Evolutionary conservation across 306 rosid genomes (phyloP).

Genomic region (Gastrolobium bilobum): DNA sequence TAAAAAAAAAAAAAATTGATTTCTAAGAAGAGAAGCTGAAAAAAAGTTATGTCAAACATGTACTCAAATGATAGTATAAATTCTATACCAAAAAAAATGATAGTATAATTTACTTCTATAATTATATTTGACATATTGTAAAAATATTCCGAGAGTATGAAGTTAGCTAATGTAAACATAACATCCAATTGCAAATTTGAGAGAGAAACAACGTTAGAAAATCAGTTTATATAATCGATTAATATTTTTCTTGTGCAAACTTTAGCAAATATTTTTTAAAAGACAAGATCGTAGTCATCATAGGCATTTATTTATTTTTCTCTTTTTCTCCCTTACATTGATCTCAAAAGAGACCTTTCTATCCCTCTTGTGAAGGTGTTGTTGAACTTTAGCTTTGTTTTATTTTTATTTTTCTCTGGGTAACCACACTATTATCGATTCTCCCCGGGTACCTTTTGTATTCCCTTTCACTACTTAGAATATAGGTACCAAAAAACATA

Average conservation of each 20-base stretch:
- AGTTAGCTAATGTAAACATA: not conserved
- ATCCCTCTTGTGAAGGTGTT: not conserved
- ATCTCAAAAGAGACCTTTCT: not conserved
- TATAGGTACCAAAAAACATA: not conserved
- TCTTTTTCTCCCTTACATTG: not conserved
- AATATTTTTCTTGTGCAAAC: not conserved
- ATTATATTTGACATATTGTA: not conserved
- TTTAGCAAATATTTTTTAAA: constrained; percentile 1
- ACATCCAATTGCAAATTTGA: not conserved
- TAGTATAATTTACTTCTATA: not conserved
- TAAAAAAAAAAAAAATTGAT: too few species aligned
- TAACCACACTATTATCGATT: not conserved
- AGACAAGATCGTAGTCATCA: constrained; percentile 6
- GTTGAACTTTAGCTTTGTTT: too few species aligned
- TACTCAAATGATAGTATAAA: too few species aligned
- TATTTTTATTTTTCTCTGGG: not conserved
- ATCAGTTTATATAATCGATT: not conserved
- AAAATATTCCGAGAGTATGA: not conserved
- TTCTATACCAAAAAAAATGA: too few species aligned
- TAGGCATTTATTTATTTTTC: not conserved
- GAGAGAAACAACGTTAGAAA: not conserved
- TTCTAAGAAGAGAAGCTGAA: too few species aligned
- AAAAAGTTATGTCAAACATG: too few species aligned
- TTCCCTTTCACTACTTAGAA: not conserved
- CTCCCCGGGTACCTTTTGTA: not conserved